Conservation (phyloP, 2,329 filamentous ascomycete genomes). For the Diaporthe ampelina region DNA sequence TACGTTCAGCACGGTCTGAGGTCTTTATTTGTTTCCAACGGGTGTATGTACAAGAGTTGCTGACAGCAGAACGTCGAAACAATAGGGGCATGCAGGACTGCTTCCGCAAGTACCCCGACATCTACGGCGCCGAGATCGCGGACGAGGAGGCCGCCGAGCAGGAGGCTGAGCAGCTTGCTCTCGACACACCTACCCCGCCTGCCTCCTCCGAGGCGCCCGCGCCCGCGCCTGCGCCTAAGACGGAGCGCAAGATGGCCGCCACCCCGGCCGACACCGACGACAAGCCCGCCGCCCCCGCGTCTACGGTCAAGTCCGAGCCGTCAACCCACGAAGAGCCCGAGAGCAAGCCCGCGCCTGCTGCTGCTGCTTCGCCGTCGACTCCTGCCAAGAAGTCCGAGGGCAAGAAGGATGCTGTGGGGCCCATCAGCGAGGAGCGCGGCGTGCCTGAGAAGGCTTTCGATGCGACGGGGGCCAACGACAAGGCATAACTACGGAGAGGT, state of each 20-base stretch:
- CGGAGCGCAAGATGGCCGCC: conserved; percentile 31
- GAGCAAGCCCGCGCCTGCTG: not conserved
- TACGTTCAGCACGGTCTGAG: too few species aligned
- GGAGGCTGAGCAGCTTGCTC: conserved; percentile 43
- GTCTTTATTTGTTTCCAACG: too few species aligned
- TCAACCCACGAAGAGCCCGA: not conserved
- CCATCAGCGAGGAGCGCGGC: conserved; percentile 34
- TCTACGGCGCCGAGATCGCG: conserved; percentile 90
- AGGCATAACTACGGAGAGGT: conserved; percentile 23
- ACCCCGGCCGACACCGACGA: conserved; percentile 11
- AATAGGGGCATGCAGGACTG: conserved; percentile 95
- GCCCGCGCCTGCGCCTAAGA: conserved; percentile 17
- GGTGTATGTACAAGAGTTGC: too few species aligned
- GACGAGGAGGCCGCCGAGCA: conserved; percentile 72
- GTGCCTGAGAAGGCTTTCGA: conserved; percentile 49
- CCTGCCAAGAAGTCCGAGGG: not conserved
- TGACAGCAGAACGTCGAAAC: conserved; percentile 4
- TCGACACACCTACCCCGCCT: conserved; percentile 12
- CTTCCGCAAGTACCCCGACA: conserved; percentile 91
- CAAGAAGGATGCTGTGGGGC: conserved; percentile 18
- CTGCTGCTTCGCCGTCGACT: not conserved
- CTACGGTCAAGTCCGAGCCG: not conserved
- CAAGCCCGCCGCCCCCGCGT: not conserved
- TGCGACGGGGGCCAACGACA: conserved; percentile 51
- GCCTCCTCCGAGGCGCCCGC: conserved; percentile 7